These are phyloP conservation scores for Vigna hirtella DNA, from an alignment of 306 rosid genomes.

Conservation along the genomic window DNA sequence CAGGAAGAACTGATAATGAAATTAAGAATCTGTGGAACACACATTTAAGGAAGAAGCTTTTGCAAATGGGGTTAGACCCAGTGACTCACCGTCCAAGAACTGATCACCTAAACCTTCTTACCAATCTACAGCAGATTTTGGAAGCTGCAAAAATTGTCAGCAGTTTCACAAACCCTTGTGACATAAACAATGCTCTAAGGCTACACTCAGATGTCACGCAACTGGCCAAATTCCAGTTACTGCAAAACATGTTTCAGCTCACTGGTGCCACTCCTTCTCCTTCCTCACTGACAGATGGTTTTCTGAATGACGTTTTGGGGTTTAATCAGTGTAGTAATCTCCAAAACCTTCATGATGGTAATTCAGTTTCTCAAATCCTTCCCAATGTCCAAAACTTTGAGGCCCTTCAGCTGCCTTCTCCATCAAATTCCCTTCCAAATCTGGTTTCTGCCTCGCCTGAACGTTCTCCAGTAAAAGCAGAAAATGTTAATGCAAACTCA, in stretches of 20 bases:
- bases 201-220: constrained; percentile 55
- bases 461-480: constrained; percentile 34
- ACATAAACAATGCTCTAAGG: constrained; percentile 49
- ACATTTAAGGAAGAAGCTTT: constrained; percentile 75
- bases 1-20: constrained; percentile 86
- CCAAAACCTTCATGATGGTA: constrained; percentile 35
- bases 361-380: constrained; percentile 44
- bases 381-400: constrained; percentile 46
- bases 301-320: constrained; percentile 42
- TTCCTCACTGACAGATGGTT: constrained; percentile 29
- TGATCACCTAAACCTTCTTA: constrained; percentile 54
- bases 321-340: constrained; percentile 38
- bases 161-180: constrained; percentile 45
- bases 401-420: constrained; percentile 28
- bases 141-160: constrained; percentile 53
- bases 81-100: constrained; percentile 73
- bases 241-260: constrained; percentile 53
- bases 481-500: constrained; percentile 18
- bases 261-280: neutral
- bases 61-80: constrained; percentile 85
- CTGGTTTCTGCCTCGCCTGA: constrained; percentile 63
- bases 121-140: constrained; percentile 61
- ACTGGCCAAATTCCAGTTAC: constrained; percentile 52
- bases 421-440: constrained; percentile 53
- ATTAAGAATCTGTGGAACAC: constrained; percentile 90